phyloP scores from a whole-genome alignment of 768 basidiomycete species.

The Guyanaporus albipodus region DNA sequence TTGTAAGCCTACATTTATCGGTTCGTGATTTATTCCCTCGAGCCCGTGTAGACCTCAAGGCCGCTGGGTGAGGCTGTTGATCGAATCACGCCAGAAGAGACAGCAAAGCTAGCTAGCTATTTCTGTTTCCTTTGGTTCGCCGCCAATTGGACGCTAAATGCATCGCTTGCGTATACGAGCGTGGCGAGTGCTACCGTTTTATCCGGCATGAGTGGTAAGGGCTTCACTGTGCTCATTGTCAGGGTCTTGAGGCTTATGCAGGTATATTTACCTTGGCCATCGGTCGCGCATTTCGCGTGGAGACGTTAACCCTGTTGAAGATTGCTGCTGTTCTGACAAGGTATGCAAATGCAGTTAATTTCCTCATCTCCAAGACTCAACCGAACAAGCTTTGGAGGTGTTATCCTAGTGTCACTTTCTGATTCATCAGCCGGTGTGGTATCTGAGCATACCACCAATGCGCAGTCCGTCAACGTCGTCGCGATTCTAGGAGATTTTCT shows the following conservation, averaged over 20 bases:
- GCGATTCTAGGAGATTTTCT: conserved; percentile 68
- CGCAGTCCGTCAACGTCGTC: conserved; percentile 20
- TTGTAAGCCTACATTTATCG: conserved; percentile 11
- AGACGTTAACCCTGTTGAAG: conserved; percentile 69
- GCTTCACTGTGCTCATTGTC: neutral
- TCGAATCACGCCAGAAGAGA: conserved; percentile 63
- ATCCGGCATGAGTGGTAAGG: conserved; percentile 82
- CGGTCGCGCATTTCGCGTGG: conserved; percentile 79
- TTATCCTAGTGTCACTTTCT: conserved; percentile 83
- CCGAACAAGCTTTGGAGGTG: conserved; percentile 65
- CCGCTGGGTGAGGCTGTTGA: conserved; percentile 13
- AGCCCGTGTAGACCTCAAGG: conserved; percentile 8
- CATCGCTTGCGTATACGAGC: conserved; percentile 78
- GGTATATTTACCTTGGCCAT: conserved; percentile 92
- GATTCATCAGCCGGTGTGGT: conserved; percentile 47
- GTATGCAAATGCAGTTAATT: conserved; percentile 38
- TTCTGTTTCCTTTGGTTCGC: conserved; percentile 93
- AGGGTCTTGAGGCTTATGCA: conserved; percentile 26
- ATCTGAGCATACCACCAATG: conserved; percentile 9
- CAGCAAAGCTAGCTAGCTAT: conserved; percentile 67
- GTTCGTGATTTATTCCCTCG: neutral
- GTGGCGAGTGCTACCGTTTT: conserved; percentile 93
- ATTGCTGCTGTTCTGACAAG: conserved; percentile 73
- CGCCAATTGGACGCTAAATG: conserved; percentile 91
- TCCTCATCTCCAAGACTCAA: conserved; percentile 3